Evolutionary conservation across 352 stramenopile genomes (phyloP), one percentile per base, ranked within the genome.

Genomic region (Phytophthora hybrid): DNA sequence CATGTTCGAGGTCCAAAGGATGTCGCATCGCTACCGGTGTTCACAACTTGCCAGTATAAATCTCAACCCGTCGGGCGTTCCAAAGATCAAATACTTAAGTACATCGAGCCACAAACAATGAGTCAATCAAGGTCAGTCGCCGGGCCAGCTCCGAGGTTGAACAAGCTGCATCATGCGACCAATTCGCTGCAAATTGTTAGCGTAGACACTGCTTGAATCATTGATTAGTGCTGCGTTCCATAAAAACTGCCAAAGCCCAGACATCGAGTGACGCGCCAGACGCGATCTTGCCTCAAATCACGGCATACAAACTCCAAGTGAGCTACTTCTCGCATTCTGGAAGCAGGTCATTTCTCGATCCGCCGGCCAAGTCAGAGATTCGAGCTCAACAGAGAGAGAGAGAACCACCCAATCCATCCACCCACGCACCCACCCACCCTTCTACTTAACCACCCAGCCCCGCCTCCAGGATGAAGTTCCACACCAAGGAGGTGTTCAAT

Each of bases 401-500:
- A 49, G 13, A 26, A 3, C 23, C 23, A 26, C 23, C 23, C 23
- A 26, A 26, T 26, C 23, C 23, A 26, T 26, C 41, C 41, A 19
- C 41, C 41, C 34, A 41, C 34, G 11, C 41, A 49, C 41, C 41
- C 41, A 19, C 14, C 16, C 41, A 49, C 41, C 41, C 41, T 9
- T 5, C n/a, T 14, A 49, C 41, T 49, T 19, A 71, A 51, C n/a
- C 58, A 9, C 57, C n/a, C n/a, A 31, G 5, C 7, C 47, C 11
- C 37, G 26, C 44, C 52, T 55, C 41, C 37, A 73, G 58, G 37
- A 78, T 94, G 88, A 92, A 93, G 74, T 90, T 93, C 70, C 76
- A 92, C 74, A 83, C 85, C 63, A 85, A 80, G 54, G 86, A 93
- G 63, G 87, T 93, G 78, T 77, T 97, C 14, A 91, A 90, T 59